These are phyloP conservation scores for Periconia macrospinosa DNA, from an alignment of 2,329 filamentous ascomycete genomes.

Conservation along the genomic window DNA sequence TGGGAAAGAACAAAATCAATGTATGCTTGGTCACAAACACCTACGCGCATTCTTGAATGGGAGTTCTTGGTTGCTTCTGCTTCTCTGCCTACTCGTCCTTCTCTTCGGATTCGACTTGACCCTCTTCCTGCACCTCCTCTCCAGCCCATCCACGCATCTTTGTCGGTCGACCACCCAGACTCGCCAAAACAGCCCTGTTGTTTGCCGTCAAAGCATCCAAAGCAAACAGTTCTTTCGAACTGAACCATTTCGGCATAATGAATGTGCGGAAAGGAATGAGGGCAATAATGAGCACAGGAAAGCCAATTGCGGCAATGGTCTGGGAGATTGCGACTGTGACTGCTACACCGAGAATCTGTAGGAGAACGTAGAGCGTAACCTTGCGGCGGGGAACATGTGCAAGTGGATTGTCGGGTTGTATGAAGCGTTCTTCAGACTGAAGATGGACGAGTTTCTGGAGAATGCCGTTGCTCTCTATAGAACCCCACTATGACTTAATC, in stretches of 20 bases:
- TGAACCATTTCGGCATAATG: conserved; percentile 55
- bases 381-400: conserved; percentile 46
- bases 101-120: conserved; percentile 11
- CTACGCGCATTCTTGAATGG: too few relatives aligned
- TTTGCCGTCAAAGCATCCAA: conserved; percentile 57
- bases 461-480: conserved; percentile 52
- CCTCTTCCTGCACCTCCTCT: conserved; percentile 26
- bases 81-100: conserved; percentile 9
- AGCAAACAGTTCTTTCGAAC: conserved; percentile 49
- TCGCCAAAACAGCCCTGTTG: conserved; percentile 55
- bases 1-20: too few relatives aligned
- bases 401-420: conserved; percentile 51
- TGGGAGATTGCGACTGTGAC: conserved; percentile 59
- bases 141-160: conserved; percentile 24
- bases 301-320: conserved; percentile 60
- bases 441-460: conserved; percentile 53
- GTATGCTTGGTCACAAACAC: too few relatives aligned
- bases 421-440: conserved; percentile 50
- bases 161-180: conserved; percentile 52
- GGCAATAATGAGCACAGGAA: conserved; percentile 58
- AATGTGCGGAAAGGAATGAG: conserved; percentile 58
- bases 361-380: conserved; percentile 52
- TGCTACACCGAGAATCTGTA: conserved; percentile 53
- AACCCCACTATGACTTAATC: conserved; percentile 42
- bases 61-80: too few relatives aligned